phyloP scores from a whole-genome alignment of 202 grass and related monocot genomes.

The Hordeum pubiflorum region DNA sequence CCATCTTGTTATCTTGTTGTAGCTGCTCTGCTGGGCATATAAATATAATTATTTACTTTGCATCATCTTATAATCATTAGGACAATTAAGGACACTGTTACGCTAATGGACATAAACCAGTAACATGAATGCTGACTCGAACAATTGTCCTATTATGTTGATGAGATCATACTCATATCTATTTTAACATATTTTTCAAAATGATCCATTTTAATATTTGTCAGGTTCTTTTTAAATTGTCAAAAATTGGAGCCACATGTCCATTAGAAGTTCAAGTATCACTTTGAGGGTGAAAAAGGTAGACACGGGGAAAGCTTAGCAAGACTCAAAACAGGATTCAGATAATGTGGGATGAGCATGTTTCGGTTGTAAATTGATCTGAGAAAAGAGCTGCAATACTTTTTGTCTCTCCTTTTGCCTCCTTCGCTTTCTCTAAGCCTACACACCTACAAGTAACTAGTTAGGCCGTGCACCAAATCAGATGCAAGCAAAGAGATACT shows the following conservation, averaged over 20 bases:
- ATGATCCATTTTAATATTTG: not conserved
- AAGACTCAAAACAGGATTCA: not conserved
- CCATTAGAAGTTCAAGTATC: not conserved
- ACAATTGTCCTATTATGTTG: slow-evolving; percentile 28
- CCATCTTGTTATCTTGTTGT: slow-evolving; percentile 41
- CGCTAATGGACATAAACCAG: slow-evolving; percentile 14
- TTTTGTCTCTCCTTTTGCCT: not conserved
- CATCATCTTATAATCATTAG: slow-evolving; percentile 36
- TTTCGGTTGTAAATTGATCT: not conserved
- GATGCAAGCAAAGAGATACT: not conserved
- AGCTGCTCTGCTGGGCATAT: not conserved
- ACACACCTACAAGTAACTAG: not conserved
- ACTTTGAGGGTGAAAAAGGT: no score
- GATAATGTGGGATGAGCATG: not conserved
- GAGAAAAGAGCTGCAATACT: not conserved
- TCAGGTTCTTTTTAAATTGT: not conserved
- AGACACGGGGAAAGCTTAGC: not conserved
- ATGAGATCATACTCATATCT: not conserved
- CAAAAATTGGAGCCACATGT: not conserved
- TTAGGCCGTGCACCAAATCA: not conserved
- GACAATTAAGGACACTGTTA: slow-evolving; percentile 5
- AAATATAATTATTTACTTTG: no score
- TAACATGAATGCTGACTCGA: slow-evolving; percentile 35
- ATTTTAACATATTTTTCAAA: not conserved
- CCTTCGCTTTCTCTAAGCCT: slow-evolving; percentile 4